Evolutionary conservation across 768 basidiomycete species (phyloP).

Genomic region (Suillus placidus): DNA sequence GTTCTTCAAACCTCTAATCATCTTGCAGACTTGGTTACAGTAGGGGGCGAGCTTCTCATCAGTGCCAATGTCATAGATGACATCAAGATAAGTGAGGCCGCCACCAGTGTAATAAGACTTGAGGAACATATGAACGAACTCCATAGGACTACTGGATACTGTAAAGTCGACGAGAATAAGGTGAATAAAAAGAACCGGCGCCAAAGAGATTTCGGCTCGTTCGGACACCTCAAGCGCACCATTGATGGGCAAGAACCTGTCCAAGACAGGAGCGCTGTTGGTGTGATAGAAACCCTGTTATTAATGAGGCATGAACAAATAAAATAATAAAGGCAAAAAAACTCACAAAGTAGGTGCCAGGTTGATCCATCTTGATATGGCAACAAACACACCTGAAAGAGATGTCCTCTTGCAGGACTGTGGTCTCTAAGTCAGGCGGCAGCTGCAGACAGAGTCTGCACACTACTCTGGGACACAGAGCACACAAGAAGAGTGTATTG

Average conservation of each 20-base stretch:
- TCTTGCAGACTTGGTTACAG: rapidly evolving
- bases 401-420: background rate
- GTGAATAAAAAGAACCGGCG: background rate
- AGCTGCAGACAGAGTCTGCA: background rate
- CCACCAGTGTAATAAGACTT: background rate
- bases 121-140: background rate
- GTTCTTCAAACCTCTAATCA: background rate
- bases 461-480: background rate
- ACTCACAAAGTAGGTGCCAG: background rate
- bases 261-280: background rate
- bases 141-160: background rate
- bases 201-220: background rate
- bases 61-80: background rate
- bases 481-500: background rate
- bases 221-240: background rate
- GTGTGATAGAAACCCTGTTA: background rate
- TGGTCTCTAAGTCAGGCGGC: background rate
- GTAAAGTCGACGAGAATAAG: background rate
- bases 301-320: background rate
- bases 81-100: background rate
- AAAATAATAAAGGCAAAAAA: background rate
- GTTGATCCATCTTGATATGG: background rate
- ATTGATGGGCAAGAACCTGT: background rate
- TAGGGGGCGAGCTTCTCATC: background rate
- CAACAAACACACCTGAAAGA: background rate